Evolutionary conservation across 2,329 filamentous ascomycete species (phyloP).

Genomic region (Pseudocercospora macadamiae): DNA sequence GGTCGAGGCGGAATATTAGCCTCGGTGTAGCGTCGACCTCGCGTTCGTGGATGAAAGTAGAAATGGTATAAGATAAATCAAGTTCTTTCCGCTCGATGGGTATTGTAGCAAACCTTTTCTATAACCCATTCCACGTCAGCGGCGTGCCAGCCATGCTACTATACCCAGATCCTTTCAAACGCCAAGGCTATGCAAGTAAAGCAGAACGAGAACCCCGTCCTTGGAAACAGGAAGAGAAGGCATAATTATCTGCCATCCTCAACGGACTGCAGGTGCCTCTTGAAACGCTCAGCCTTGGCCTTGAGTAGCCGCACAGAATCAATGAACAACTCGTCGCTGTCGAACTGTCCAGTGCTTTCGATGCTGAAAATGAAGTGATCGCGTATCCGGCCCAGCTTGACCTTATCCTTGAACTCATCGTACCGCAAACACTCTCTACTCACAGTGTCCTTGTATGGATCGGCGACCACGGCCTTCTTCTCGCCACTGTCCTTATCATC

Average conservation of each 20-base stretch:
- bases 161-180: constrained; percentile 2
- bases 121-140: neutral
- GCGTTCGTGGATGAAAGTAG: constrained; percentile 2
- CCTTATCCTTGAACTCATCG: constrained; percentile 91
- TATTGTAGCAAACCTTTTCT: constrained; percentile 1
- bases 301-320: constrained; percentile 85
- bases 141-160: constrained; percentile 1
- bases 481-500: constrained; percentile 71
- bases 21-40: constrained; percentile 4
- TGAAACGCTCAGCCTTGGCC: constrained; percentile 76
- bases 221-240: too few species aligned
- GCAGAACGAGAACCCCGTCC: neutral
- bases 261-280: constrained; percentile 64
- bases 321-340: constrained; percentile 90
- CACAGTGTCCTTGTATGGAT: constrained; percentile 93
- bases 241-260: constrained; percentile 35
- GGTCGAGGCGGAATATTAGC: neutral
- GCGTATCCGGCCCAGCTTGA: constrained; percentile 83
- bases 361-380: constrained; percentile 98
- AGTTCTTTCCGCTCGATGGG: constrained; percentile 1
- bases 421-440: constrained; percentile 91
- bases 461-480: constrained; percentile 80
- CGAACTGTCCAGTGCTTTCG: constrained; percentile 93
- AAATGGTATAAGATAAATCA: neutral
- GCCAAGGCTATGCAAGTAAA: constrained; percentile 16